phyloP scores from a whole-genome alignment of 2,329 filamentous ascomycete genomes.

The Fusarium nygamai region DNA sequence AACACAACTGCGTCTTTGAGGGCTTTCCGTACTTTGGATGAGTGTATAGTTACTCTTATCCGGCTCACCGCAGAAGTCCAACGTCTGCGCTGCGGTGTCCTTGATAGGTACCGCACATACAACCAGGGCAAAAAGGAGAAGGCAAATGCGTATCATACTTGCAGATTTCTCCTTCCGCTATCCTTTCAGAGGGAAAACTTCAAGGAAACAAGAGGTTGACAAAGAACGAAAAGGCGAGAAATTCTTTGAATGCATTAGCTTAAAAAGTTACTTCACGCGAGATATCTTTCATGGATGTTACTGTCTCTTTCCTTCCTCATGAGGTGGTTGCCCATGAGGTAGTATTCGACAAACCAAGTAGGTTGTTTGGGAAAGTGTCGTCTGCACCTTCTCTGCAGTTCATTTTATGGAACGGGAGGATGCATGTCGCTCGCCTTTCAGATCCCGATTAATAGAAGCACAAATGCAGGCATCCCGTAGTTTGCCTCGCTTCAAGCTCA shows the following conservation, averaged over 20 bases:
- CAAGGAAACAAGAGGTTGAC: background rate
- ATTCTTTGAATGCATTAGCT: background rate
- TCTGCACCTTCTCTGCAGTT: background rate
- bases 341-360: background rate
- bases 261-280: background rate
- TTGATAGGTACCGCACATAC: background rate
- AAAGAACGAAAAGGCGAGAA: background rate
- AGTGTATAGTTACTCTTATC: slow-evolving; percentile 20
- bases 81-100: too few relatives aligned
- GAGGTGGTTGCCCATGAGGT: background rate
- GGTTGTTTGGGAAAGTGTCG: background rate
- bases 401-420: background rate
- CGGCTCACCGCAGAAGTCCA: slow-evolving; percentile 5
- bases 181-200: background rate
- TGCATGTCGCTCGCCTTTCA: background rate
- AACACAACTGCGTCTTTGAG: background rate
- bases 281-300: background rate
- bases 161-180: background rate
- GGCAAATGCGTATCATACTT: background rate
- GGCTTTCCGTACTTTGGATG: slow-evolving; percentile 5
- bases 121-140: background rate
- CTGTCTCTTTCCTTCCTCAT: background rate
- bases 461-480: background rate
- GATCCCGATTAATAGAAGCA: background rate
- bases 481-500: background rate